Evolutionary conservation across 495 filamentous ascomycete species (phyloP), one percentile per base, ranked within the genome.

Genomic region (Pseudoneurospora amorphoporcata): DNA sequence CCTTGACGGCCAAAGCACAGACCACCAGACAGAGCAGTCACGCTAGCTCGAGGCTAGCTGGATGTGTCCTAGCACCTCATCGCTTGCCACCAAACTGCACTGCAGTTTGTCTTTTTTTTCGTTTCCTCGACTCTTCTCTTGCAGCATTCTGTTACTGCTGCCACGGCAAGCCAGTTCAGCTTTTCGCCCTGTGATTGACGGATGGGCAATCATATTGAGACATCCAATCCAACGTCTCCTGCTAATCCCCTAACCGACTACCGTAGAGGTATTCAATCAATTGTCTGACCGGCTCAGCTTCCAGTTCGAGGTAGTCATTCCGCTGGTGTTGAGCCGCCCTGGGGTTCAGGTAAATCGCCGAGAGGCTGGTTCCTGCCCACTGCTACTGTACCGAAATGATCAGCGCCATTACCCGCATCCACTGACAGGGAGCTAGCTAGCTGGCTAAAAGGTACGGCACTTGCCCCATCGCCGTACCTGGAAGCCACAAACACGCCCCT

Each of bases 381-480:
- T 65, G 6, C 53, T 29, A 65, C 29, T 35, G 53, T 35, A 65
- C 53, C 53, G 53, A 29, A 65, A 65, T 65, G 53, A 65, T 65
- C 53, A 9, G 53, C 53, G 29, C 53, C 53, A 65, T 65, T 65
- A 65, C 23, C 53, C 53, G 53, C 53, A 35, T 65, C 53, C 53
- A 61, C 53, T 23, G 23, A 23, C 23, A 23, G 23, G 23, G 23
- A 23, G 23, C 23, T 23, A 23, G 23, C 23, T 23, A 1, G 23
- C 23, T 23, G 0, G n/a, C n/a, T n/a, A n/a, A n/a, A n/a, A 23
- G 23, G 23, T 23, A 73, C 71, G 73, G 73, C 70, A 70, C 75
- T 4, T 61, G 53, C 53, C 53, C 32, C 19, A 23, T 61, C 14
- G 29, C 16, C 23, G 23, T 23, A 23, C 23, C 23, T 23, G 23